Percentiles rank a stretch among this genome's conserved stretches.
These are phyloP conservation scores for Pseudogymnoascus sp. DNA, from an alignment of 2,329 filamentous ascomycete species.

Conservation along the genomic window DNA sequence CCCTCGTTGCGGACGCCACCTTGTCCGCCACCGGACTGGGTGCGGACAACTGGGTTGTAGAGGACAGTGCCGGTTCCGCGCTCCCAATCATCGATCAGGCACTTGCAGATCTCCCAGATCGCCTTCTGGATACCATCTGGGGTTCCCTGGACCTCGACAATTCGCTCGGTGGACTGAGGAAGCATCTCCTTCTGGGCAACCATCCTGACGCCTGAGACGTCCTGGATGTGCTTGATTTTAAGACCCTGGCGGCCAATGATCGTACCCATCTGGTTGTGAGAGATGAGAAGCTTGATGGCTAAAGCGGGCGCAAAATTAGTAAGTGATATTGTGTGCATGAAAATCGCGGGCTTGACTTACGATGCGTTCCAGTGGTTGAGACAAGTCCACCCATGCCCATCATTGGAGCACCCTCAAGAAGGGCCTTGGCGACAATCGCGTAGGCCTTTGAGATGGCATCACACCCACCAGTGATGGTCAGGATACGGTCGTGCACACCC, in stretches of 20 bases:
- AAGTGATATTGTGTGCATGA: conserved; percentile 15
- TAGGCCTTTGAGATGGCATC: conserved; percentile 88
- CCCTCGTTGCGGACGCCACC: conserved; percentile 31
- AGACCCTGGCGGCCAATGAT: conserved; percentile 94
- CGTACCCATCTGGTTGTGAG: conserved; percentile 99
- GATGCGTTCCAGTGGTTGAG: conserved; percentile 82
- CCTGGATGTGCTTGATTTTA: conserved; percentile 99
- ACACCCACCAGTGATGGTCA: conserved; percentile 88
- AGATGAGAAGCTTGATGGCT: conserved; percentile 98
- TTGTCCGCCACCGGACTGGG: conserved; percentile 52
- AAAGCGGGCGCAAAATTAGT: conserved; percentile 11
- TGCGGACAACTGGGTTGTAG: conserved; percentile 92
- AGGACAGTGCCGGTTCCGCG: conserved; percentile 93
- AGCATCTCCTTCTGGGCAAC: conserved; percentile 99
- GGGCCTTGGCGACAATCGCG: conserved; percentile 79
- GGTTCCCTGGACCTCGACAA: conserved; percentile 92
- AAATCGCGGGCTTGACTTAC: conserved; percentile 49
- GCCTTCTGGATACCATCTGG: conserved; percentile 94
- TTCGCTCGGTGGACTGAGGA: conserved; percentile 93
- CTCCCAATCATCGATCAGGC: conserved; percentile 94
- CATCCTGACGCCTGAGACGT: conserved; percentile 94
- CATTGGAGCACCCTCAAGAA: conserved; percentile 87
- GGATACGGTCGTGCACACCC: conserved; percentile 91
- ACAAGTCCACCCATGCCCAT: conserved; percentile 94
- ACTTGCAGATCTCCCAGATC: conserved; percentile 98